Evolutionary conservation across 768 basidiomycete genomes (phyloP).

Genomic region (Leccinellum luteum): DNA sequence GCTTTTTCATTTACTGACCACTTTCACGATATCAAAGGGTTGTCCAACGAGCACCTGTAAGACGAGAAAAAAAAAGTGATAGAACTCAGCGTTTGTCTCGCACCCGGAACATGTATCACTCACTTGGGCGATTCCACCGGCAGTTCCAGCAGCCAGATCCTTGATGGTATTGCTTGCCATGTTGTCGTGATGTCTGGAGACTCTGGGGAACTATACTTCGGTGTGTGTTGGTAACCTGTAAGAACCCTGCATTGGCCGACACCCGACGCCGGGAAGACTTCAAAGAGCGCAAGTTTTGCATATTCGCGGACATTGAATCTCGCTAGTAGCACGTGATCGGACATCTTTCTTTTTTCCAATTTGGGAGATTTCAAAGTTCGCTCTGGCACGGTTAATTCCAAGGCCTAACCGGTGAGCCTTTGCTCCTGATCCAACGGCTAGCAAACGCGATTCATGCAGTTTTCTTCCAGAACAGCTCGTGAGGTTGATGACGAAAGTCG

Average conservation of each 20-base stretch:
- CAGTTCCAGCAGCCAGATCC: slow-evolving; percentile 86
- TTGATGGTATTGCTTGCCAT: slow-evolving; percentile 62
- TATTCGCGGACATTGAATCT: slow-evolving; percentile 23
- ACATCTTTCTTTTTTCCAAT: neutral
- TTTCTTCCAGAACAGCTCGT: neutral
- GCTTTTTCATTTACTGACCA: slow-evolving; percentile 51
- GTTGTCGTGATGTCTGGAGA: slow-evolving; percentile 11
- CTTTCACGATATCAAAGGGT: slow-evolving; percentile 97
- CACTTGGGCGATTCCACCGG: slow-evolving; percentile 89
- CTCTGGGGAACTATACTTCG: neutral
- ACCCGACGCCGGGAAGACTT: neutral
- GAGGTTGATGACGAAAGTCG: slow-evolving; percentile 14
- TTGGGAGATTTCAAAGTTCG: slow-evolving; percentile 7
- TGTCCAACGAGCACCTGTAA: slow-evolving; percentile 82
- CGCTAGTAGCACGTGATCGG: slow-evolving; percentile 15
- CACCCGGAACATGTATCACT: slow-evolving; percentile 1
- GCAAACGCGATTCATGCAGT: slow-evolving; percentile 7
- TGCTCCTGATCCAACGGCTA: slow-evolving; percentile 1
- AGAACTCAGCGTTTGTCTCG: neutral
- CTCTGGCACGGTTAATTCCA: neutral
- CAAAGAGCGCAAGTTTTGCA: slow-evolving; percentile 6
- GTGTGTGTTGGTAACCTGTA: neutral
- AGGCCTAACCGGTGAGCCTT: slow-evolving; percentile 12
- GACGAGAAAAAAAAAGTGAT: slow-evolving; percentile 1
- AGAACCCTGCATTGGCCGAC: neutral